phyloP scores from a whole-genome alignment of 371 early-diverging fungal genomes.

The Agmasoma carcini region DNA sequence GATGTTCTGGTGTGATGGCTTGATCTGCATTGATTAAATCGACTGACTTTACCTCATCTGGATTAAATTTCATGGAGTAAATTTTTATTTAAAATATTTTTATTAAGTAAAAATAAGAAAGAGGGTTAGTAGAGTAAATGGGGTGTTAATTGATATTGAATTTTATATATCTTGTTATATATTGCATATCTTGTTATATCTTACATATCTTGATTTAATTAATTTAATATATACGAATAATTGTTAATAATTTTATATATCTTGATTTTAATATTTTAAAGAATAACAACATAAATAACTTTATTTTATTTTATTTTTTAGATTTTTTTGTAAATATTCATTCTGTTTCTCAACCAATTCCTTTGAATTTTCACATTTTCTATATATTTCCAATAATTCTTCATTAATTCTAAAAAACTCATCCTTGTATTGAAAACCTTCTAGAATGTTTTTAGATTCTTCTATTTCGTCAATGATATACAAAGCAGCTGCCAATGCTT shows the following conservation, averaged over 20 bases:
- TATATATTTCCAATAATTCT: constrained; percentile 58
- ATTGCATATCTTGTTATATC: no score
- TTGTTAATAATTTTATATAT: neutral
- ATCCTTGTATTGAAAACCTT: constrained; percentile 85
- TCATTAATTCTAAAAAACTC: constrained; percentile 73
- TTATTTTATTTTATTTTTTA: constrained; percentile 9
- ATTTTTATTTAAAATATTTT: neutral
- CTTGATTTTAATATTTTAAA: no score
- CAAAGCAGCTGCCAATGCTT: constrained; percentile 84
- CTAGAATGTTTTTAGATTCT: constrained; percentile 60
- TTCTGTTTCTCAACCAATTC: constrained; percentile 69
- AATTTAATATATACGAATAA: no score
- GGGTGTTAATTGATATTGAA: no score
- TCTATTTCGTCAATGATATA: constrained; percentile 65
- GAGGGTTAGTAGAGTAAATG: no score
- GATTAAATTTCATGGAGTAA: constrained; percentile 32
- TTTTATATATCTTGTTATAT: no score
- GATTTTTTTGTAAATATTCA: constrained; percentile 54
- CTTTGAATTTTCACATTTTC: constrained; percentile 64
- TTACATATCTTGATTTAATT: no score
- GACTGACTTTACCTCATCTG: constrained; percentile 31
- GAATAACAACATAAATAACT: no score
- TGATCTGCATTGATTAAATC: constrained; percentile 43
- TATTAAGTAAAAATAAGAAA: neutral
- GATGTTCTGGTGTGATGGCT: constrained; percentile 21